phyloP scores from a whole-genome alignment of 768 basidiomycete genomes.

The Leccinum obscurum region DNA sequence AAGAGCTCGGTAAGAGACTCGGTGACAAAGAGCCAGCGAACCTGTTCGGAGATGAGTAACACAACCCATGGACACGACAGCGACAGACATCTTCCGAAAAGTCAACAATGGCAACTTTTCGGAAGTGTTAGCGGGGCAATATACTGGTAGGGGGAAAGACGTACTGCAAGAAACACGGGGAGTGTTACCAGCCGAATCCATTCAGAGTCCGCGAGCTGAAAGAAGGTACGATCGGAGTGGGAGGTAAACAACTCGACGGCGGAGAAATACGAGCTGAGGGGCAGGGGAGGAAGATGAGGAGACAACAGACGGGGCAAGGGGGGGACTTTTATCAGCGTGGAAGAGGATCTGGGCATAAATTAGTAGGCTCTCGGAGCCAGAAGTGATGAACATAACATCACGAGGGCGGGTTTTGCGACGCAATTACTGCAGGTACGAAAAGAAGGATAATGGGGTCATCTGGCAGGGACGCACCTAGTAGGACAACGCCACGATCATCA shows the following conservation, averaged over 20 bases:
- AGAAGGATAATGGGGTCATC: conserved; percentile 4
- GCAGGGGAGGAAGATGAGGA: neutral
- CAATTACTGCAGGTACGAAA: conserved; percentile 7
- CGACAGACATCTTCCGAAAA: conserved; percentile 66
- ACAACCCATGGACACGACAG: neutral
- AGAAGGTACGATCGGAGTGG: neutral
- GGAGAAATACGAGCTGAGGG: neutral
- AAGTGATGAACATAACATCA: conserved; percentile 20
- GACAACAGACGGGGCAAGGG: neutral
- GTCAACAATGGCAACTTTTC: conserved; percentile 74
- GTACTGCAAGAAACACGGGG: conserved; percentile 78
- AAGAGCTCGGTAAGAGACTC: conserved; percentile 65
- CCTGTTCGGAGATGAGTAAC: conserved; percentile 38
- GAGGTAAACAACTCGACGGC: neutral
- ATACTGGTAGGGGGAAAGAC: conserved; percentile 31
- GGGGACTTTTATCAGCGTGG: conserved; percentile 20
- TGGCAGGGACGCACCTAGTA: conserved; percentile 13
- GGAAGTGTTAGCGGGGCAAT: conserved; percentile 9
- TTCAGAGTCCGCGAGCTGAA: conserved; percentile 4
- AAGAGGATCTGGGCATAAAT: conserved; percentile 11
- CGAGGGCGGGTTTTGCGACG: conserved; percentile 2
- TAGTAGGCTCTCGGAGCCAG: conserved; percentile 17
- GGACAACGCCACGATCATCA: conserved; percentile 23
- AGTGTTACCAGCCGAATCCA: conserved; percentile 42
- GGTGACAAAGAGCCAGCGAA: conserved; percentile 66